Percentiles rank a stretch among this genome's conserved stretches.
Evolutionary conservation across 1,284 basidiomycete genomes (phyloP).

Genomic region (Cryptococcus floricola): DNA sequence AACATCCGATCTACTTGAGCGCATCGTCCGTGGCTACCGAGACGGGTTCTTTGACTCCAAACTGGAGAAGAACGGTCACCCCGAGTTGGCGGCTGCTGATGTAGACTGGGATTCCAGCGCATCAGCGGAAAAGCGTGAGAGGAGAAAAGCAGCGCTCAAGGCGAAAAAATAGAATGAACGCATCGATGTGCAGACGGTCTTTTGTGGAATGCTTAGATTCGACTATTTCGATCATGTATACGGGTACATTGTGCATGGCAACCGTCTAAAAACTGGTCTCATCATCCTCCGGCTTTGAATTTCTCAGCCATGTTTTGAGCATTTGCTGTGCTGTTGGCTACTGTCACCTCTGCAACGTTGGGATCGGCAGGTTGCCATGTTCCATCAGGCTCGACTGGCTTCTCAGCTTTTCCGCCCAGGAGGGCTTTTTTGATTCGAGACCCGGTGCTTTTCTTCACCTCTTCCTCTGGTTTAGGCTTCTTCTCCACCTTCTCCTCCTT

Average conservation of each 20-base stretch:
- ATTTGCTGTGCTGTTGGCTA: conserved; percentile 14
- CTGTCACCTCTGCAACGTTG: conserved; percentile 19
- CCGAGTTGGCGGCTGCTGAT: conserved; percentile 47
- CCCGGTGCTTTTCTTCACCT: conserved; percentile 1
- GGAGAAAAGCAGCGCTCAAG: conserved; percentile 17
- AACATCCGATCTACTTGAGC: conserved; percentile 85
- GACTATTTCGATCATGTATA: too few relatives aligned
- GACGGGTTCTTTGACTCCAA: conserved; percentile 83
- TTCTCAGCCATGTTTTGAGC: conserved; percentile 16
- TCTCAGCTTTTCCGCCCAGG: conserved; percentile 3
- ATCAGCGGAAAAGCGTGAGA: conserved; percentile 30
- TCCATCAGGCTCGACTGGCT: not conserved
- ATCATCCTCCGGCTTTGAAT: conserved; percentile 12
- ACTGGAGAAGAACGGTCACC: conserved; percentile 61
- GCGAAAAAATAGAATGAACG: not conserved
- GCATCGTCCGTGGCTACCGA: conserved; percentile 78
- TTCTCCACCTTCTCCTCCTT: not conserved
- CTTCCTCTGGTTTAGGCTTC: not conserved
- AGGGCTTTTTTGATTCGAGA: conserved; percentile 1
- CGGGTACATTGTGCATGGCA: too few relatives aligned
- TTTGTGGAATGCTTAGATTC: too few relatives aligned
- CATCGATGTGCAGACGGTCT: too few relatives aligned
- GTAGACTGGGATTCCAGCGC: conserved; percentile 50
- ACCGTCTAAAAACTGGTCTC: not conserved
- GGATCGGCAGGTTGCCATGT: conserved; percentile 24